Percentiles rank a stretch among this genome's conserved stretches.
Evolutionary conservation across 2,329 filamentous ascomycete species (phyloP).

Genomic region (Aspergillus carbonarius): DNA sequence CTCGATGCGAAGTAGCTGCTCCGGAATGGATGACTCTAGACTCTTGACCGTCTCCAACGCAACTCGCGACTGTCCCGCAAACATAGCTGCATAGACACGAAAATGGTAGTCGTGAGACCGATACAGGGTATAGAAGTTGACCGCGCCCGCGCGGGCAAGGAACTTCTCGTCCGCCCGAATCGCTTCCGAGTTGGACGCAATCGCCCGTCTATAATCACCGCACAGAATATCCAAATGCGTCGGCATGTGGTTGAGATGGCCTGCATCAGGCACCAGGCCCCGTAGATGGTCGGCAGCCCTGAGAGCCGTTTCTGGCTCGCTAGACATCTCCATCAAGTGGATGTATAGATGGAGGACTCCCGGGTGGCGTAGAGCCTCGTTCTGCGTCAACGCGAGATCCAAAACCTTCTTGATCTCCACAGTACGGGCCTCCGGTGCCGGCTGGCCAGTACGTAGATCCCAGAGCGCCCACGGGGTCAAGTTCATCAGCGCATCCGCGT

Average conservation of each 20-base stretch:
- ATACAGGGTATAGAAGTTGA: slow-evolving; percentile 76
- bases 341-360: slow-evolving; percentile 74
- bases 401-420: slow-evolving; percentile 59
- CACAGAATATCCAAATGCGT: slow-evolving; percentile 72
- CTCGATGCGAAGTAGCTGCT: slow-evolving; percentile 61
- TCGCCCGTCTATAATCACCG: slow-evolving; percentile 67
- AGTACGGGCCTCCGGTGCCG: slow-evolving; percentile 56
- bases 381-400: slow-evolving; percentile 56
- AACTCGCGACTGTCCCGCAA: slow-evolving; percentile 63
- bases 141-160: slow-evolving; percentile 56
- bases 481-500: slow-evolving; percentile 66
- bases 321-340: slow-evolving; percentile 76
- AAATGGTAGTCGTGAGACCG: slow-evolving; percentile 74
- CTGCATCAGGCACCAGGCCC: slow-evolving; percentile 65
- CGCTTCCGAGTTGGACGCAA: slow-evolving; percentile 66
- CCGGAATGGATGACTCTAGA: slow-evolving; percentile 63
- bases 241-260: slow-evolving; percentile 75
- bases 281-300: slow-evolving; percentile 62
- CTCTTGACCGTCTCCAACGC: slow-evolving; percentile 60
- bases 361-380: slow-evolving; percentile 58
- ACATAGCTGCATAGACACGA: slow-evolving; percentile 74
- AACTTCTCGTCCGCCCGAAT: slow-evolving; percentile 68
- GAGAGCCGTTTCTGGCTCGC: slow-evolving; percentile 62
- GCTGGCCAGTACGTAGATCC: slow-evolving; percentile 60
- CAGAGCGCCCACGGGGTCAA: slow-evolving; percentile 65